Evolutionary conservation across 2,329 filamentous ascomycete species (phyloP).

Genomic region (Aspergillus sp.): DNA sequence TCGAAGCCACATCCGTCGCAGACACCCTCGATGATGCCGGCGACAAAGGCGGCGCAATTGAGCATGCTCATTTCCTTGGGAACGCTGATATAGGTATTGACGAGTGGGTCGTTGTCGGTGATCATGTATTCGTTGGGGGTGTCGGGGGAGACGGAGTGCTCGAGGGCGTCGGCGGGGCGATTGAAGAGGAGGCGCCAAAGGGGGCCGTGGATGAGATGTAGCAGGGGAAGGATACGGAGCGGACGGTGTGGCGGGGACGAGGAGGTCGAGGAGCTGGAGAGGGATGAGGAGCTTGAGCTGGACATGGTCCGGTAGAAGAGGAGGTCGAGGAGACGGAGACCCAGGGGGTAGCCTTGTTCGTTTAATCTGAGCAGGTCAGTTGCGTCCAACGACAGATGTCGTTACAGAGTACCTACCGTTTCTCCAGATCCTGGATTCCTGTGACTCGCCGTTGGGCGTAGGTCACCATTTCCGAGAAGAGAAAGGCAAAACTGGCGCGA

Average conservation of each 20-base stretch:
- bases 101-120: slow-evolving; percentile 93
- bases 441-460: slow-evolving; percentile 90
- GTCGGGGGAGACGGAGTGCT: slow-evolving; percentile 76
- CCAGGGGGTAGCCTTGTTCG: slow-evolving; percentile 87
- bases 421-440: slow-evolving; percentile 90
- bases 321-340: slow-evolving; percentile 90
- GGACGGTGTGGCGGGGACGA: slow-evolving; percentile 71
- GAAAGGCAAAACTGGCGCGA: slow-evolving; percentile 89
- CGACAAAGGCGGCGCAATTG: slow-evolving; percentile 94
- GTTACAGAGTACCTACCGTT: slow-evolving; percentile 59
- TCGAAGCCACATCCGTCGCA: slow-evolving; percentile 91
- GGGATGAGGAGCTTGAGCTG: slow-evolving; percentile 82
- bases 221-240: slow-evolving; percentile 81
- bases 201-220: slow-evolving; percentile 92
- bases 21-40: slow-evolving; percentile 90
- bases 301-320: slow-evolving; percentile 80
- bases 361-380: slow-evolving; percentile 62
- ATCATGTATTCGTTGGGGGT: slow-evolving; percentile 98
- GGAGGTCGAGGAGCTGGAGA: slow-evolving; percentile 71
- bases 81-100: slow-evolving; percentile 90
- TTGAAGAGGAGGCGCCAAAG: slow-evolving; percentile 91
- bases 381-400: neutral
- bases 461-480: slow-evolving; percentile 94
- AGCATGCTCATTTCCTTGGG: slow-evolving; percentile 94
- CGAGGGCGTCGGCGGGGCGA: slow-evolving; percentile 85